These are phyloP conservation scores for Sclerotinia borealis DNA, from an alignment of 2,329 filamentous ascomycete genomes.

Conservation along the genomic window DNA sequence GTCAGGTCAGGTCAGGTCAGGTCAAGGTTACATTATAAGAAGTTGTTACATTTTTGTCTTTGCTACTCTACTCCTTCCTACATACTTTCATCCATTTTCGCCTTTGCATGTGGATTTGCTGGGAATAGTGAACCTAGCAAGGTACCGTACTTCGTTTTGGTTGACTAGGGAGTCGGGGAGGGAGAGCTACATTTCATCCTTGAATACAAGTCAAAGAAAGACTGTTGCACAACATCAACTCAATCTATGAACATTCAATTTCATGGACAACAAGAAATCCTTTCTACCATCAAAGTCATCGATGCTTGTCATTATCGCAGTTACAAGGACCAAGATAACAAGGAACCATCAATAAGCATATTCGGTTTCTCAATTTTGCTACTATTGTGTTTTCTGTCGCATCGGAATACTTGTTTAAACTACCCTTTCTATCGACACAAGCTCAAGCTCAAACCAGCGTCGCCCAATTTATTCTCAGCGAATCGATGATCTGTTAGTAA, in stretches of 20 bases:
- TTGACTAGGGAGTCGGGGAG: slow-evolving; percentile 1
- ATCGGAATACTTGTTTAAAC: slow-evolving; percentile 2
- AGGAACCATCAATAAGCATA: background rate
- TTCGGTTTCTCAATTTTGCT: background rate
- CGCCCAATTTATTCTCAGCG: background rate
- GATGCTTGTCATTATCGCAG: slow-evolving; percentile 1
- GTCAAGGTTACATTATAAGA: background rate
- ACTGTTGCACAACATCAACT: slow-evolving; percentile 6
- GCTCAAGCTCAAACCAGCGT: background rate
- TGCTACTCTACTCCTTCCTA: slow-evolving; percentile 14
- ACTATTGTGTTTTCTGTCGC: background rate
- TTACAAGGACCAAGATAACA: background rate
- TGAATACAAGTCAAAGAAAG: background rate
- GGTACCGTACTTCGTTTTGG: slow-evolving; percentile 16
- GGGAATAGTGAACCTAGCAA: slow-evolving; percentile 36
- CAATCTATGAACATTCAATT: slow-evolving; percentile 4
- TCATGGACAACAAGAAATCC: slow-evolving; percentile 1
- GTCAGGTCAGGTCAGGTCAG: background rate
- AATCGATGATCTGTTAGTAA: slow-evolving; percentile 19
- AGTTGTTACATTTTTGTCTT: background rate
- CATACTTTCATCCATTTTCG: slow-evolving; percentile 15
- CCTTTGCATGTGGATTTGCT: slow-evolving; percentile 21
- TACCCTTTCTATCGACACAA: background rate
- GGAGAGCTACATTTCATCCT: slow-evolving; percentile 6
- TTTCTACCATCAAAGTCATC: slow-evolving; percentile 6